phyloP scores from a whole-genome alignment of 805 yeast genomes.

The Barnettozyma siamensis region DNA sequence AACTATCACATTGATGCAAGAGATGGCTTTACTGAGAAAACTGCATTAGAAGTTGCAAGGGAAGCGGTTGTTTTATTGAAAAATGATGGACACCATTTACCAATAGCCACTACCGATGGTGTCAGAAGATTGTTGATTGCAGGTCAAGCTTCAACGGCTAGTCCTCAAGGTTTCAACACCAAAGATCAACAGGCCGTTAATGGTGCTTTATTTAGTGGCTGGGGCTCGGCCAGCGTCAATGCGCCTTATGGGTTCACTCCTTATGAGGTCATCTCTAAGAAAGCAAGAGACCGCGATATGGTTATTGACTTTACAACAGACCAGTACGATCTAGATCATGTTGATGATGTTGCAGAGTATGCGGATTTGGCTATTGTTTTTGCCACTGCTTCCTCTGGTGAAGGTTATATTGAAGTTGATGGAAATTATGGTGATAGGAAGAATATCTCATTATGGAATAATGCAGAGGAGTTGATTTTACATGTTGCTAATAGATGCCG shows the following conservation, averaged over 20 bases:
- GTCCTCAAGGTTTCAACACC: constrained; percentile 47
- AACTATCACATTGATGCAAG: constrained; percentile 54
- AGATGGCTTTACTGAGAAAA: constrained; percentile 39
- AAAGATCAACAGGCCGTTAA: constrained; percentile 46
- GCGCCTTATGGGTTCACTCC: constrained; percentile 56
- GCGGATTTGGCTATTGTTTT: constrained; percentile 51
- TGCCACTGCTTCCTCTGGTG: constrained; percentile 52
- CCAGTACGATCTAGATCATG: constrained; percentile 39
- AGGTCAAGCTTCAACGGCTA: constrained; percentile 48
- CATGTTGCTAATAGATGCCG: constrained; percentile 43
- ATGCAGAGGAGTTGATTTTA: constrained; percentile 48
- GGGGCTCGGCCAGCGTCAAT: constrained; percentile 61
- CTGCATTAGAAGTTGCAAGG: constrained; percentile 47
- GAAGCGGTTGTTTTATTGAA: constrained; percentile 54
- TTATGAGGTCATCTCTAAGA: constrained; percentile 44
- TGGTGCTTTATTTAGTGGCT: constrained; percentile 53
- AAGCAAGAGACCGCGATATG: constrained; percentile 42
- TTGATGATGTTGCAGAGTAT: constrained; percentile 39
- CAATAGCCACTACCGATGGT: constrained; percentile 41
- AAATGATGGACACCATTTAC: constrained; percentile 45
- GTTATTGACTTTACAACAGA: constrained; percentile 40
- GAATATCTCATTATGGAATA: constrained; percentile 49
- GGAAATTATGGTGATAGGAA: constrained; percentile 54
- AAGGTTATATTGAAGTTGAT: constrained; percentile 52
- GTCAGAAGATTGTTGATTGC: constrained; percentile 38